Evolutionary conservation across 495 filamentous ascomycete genomes (phyloP).

Genomic region (Penicillium longicatenatum): DNA sequence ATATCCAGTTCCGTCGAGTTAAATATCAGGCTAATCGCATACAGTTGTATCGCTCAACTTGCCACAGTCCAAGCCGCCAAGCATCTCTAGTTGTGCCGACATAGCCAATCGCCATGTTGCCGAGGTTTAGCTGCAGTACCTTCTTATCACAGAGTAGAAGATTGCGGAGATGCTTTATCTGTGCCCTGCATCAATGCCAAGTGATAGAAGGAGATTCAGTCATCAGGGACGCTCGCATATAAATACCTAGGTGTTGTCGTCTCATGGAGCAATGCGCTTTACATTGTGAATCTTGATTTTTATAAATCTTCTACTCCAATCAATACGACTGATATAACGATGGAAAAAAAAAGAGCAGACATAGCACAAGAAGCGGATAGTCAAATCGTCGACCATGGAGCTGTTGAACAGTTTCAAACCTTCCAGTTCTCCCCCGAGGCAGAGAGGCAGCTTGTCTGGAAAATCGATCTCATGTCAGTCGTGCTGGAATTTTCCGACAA

Average conservation of each 20-base stretch:
- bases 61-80: not conserved
- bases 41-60: not conserved
- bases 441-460: constrained; percentile 18
- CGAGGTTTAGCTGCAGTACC: not conserved
- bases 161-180: not conserved
- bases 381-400: constrained; percentile 21
- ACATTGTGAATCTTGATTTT: not conserved
- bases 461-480: too few species aligned
- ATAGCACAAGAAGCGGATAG: constrained; percentile 3
- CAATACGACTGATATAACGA: not conserved
- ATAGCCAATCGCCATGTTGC: not conserved
- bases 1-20: too few species aligned
- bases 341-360: not conserved
- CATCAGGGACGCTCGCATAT: not conserved
- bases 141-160: not conserved
- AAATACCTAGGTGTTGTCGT: too few species aligned
- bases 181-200: not conserved
- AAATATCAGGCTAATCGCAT: not conserved
- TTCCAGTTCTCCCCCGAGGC: constrained; percentile 15
- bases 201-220: not conserved
- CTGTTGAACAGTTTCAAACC: constrained; percentile 13
- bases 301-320: not conserved
- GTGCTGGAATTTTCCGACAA: too few species aligned
- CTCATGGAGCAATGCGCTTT: too few species aligned
- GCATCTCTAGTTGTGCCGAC: not conserved